Percentiles rank a stretch among this genome's conserved stretches.
phyloP scores from a whole-genome alignment of 805 yeast species.

The Sungouiella thailandica region DNA sequence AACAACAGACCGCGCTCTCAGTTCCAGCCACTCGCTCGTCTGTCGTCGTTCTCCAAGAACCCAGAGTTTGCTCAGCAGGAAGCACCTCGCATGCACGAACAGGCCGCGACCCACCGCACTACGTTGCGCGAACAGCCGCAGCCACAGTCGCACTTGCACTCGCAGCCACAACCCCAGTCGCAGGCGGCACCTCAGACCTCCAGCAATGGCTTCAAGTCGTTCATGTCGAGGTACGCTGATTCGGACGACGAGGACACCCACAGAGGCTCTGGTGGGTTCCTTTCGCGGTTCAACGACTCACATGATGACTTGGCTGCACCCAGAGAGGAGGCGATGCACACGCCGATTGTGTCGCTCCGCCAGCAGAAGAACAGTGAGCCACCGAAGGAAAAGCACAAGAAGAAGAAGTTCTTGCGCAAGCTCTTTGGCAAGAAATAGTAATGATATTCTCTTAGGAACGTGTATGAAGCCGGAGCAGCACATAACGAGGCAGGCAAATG shows the following conservation, averaged over 20 bases:
- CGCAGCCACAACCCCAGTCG: slow-evolving; percentile 9
- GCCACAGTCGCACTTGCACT: slow-evolving; percentile 1
- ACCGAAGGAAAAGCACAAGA: slow-evolving; percentile 16
- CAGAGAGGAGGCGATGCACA: slow-evolving; percentile 8
- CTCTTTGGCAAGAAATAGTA: slow-evolving; percentile 29
- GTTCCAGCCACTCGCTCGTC: slow-evolving; percentile 38
- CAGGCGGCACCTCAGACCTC: slow-evolving; percentile 3
- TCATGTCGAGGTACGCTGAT: slow-evolving; percentile 56
- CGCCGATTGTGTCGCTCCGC: slow-evolving; percentile 1
- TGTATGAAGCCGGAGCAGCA: too few species aligned
- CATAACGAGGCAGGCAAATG: too few species aligned
- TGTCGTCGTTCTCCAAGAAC: slow-evolving; percentile 56
- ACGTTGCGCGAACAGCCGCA: too few species aligned
- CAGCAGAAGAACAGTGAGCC: not conserved
- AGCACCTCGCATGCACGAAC: too few species aligned
- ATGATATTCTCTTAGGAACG: too few species aligned
- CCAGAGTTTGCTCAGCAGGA: slow-evolving; percentile 9
- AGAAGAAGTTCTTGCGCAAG: slow-evolving; percentile 36
- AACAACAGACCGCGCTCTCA: slow-evolving; percentile 36
- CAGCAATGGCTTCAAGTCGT: slow-evolving; percentile 12
- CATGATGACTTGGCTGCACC: slow-evolving; percentile 21
- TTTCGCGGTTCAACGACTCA: slow-evolving; percentile 25
- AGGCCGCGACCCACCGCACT: too few species aligned
- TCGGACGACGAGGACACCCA: slow-evolving; percentile 50
- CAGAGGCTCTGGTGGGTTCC: slow-evolving; percentile 13